Evolutionary conservation across 352 stramenopile species (phyloP), one percentile per base, ranked within the genome.

Genomic region (Pythium aristosporum): DNA sequence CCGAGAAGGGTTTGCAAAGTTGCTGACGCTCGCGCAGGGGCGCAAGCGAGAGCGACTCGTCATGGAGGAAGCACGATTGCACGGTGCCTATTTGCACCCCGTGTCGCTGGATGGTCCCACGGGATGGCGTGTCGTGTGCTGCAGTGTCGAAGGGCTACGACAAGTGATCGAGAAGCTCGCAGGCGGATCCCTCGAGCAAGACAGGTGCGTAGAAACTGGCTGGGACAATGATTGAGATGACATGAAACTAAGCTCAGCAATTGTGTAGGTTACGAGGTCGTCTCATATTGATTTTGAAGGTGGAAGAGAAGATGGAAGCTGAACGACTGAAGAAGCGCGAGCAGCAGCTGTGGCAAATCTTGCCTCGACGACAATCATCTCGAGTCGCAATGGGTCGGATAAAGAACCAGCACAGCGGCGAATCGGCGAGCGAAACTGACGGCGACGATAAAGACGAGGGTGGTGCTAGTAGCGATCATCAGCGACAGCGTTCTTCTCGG

Each of bases 341-440:
- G 51, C 65, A 90, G 15, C 77, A 74, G 11, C 69, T 75, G 10
- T 94, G 80, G 82, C 85, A 94, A 57, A 79, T 89, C 30, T 61
- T 96, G 34, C 85, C 87, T n/a, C 78, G 85, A 2, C 77, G 87
- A 10, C 81, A 92, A 59, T 96, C 87, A 25, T 96, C 87, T 34
- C 83, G 87, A 10, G 88, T 94, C 30, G 87, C 87, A 23, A 92
- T 93, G 11, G 75, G 75, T 5, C 85, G 77, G 63, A 92, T 96
- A 72, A 89, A 82, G 36, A 75, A 57, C 18, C 85, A 95, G 41
- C 74, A 67, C 44, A 69, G 74, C 4, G 79, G 72, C 6, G 72
- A 82, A 1, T 92, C 80, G 0, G 83, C 81, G 37, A 79, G 79
- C 1, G 77, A 81, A n/a, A 71, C 67, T 21, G 73, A 78, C 13